Base-by-base conservation (phyloP, 2,329 filamentous ascomycete genomes). In the Eutypella sp. region DNA sequence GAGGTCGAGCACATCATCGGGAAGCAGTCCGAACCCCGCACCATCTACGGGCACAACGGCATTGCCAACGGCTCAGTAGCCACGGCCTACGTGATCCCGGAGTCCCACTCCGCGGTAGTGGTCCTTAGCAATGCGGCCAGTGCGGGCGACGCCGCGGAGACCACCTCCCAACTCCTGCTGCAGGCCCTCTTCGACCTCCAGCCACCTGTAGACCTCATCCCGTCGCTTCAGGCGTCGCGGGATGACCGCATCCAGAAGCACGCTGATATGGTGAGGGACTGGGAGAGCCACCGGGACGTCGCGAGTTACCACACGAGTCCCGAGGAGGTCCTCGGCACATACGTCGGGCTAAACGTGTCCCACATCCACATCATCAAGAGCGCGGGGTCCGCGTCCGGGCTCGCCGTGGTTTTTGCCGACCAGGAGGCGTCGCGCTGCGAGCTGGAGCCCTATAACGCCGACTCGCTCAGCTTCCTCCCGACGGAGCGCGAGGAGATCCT, bases 171-270 rank as follows among this genome's bases (percentile, higher is more conserved):
- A 19, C 23, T 42, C 3, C 24, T 42, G 15, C 31, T 20, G 3
- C 41, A 42, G 20, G 41, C 41, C 8, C 19, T 42, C 8, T 42
- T 42, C 23, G 41, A 42, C 19, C 8, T 42, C 13, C 31, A 33
- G 41, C 41, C 41, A 6, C 24, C 8, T 5, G 41, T 42, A 7
- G 41, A 42, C 20, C 11, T 42, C 11, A 5, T 42, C 4, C 10
- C 5, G 10, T 19, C 20, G 4, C 25, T 27, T 20, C 10, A 20
- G 23, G 18, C 8, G 34, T 24, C 31, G n/a, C 19, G 20, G 3
- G 3, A 24, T 16, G 11, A n/a, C 6, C 19, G 22, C 22, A 10
- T n/a, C 5, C 15, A 25, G 24, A 25, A 3, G 8, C 27, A 25
- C 18, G 9, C 15, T 11, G 22, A 40, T 11, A 40, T n/a, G 15